A percentile compares a stretch with the other conserved stretches of the same genome.
These are phyloP conservation scores for Cornus kousa DNA, from an alignment of 148 eudicot genomes.

Conservation along the genomic window DNA sequence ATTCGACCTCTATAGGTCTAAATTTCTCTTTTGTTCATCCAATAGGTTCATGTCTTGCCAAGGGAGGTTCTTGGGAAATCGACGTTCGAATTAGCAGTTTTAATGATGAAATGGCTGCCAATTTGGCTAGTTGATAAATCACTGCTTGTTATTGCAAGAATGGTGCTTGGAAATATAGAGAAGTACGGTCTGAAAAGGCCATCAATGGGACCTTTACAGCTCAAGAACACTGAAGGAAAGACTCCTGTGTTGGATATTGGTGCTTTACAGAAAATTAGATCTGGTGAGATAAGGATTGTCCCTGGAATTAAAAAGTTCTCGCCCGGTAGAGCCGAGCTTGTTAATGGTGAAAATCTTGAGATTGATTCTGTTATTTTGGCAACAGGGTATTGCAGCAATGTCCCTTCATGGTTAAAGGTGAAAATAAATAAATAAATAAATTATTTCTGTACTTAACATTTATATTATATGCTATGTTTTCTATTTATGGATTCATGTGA, in stretches of 20 bases:
- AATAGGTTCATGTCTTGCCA: slow-evolving; percentile 84
- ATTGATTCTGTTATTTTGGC: slow-evolving; percentile 79
- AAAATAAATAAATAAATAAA: no score
- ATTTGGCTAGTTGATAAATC: slow-evolving; percentile 62
- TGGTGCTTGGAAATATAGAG: slow-evolving; percentile 62
- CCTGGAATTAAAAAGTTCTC: slow-evolving; percentile 80
- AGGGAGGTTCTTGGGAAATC: slow-evolving; percentile 74
- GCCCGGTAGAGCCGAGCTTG: slow-evolving; percentile 51
- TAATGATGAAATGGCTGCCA: slow-evolving; percentile 54
- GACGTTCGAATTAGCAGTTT: slow-evolving; percentile 73
- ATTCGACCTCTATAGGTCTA: neutral
- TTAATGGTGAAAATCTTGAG: slow-evolving; percentile 48
- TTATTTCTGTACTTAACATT: no score
- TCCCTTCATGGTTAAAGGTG: slow-evolving; percentile 88
- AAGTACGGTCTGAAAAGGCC: slow-evolving; percentile 82
- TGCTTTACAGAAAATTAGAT: slow-evolving; percentile 54
- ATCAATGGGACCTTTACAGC: slow-evolving; percentile 65
- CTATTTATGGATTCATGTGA: slow-evolving; percentile 38
- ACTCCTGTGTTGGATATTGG: slow-evolving; percentile 89
- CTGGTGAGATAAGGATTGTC: slow-evolving; percentile 65
- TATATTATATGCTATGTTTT: neutral
- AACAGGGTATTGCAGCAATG: slow-evolving; percentile 87
- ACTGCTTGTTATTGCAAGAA: slow-evolving; percentile 40
- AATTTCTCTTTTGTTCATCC: neutral
- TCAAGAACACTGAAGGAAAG: slow-evolving; percentile 72